These are phyloP conservation scores for Aspergillus hancockii DNA, from an alignment of 495 filamentous ascomycete genomes.

Conservation along the genomic window DNA sequence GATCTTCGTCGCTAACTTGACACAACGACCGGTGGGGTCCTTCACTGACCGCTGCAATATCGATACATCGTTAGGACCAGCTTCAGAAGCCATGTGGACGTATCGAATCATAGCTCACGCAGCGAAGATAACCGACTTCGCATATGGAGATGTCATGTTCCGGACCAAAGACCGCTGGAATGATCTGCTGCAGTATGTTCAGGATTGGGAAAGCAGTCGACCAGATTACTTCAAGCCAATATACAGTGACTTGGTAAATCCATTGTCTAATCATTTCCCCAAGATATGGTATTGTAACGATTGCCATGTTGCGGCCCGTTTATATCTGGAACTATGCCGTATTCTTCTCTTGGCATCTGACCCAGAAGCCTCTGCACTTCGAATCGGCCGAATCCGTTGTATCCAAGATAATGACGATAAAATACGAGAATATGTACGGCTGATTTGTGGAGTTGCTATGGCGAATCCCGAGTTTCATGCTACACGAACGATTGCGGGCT, in stretches of 20 bases:
- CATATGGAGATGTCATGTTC: neutral
- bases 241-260: neutral
- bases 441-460: slow-evolving; percentile 2
- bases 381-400: neutral
- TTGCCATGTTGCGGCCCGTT: slow-evolving; percentile 5
- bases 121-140: slow-evolving; percentile 6
- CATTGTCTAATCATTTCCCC: neutral
- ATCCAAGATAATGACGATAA: neutral
- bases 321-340: slow-evolving; percentile 1
- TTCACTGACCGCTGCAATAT: neutral
- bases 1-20: slow-evolving; percentile 1
- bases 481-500: neutral
- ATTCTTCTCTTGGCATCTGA: slow-evolving; percentile 2
- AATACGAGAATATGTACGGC: neutral
- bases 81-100: slow-evolving; percentile 1
- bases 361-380: neutral
- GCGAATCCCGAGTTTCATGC: neutral
- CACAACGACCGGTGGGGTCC: neutral
- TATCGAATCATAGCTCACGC: neutral
- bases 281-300: neutral
- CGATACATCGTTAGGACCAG: neutral
- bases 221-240: slow-evolving; percentile 1
- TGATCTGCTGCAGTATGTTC: slow-evolving; percentile 4
- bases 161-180: slow-evolving; percentile 5
- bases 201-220: neutral